Evolutionary conservation across 2,329 filamentous ascomycete genomes (phyloP).

Genomic region (Aureobasidium sp.): DNA sequence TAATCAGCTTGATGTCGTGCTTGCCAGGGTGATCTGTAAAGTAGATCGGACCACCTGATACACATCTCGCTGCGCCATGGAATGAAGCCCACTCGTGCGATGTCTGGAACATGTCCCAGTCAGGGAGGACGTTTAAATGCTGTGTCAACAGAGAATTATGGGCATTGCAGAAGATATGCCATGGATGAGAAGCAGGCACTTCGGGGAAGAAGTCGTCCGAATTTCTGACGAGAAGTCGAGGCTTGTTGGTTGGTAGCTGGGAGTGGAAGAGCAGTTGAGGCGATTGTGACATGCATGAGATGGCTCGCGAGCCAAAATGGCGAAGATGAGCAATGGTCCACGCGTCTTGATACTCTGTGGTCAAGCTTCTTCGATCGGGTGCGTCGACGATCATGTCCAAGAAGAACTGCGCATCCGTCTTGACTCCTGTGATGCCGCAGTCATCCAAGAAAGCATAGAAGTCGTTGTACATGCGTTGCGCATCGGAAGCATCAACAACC

Average conservation of each 20-base stretch:
- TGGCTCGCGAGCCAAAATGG: conserved; percentile 69
- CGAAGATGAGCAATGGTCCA: conserved; percentile 74
- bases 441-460: conserved; percentile 77
- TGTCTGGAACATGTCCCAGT: conserved; percentile 73
- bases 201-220: conserved; percentile 90
- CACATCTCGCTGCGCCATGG: conserved; percentile 81
- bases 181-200: conserved; percentile 71
- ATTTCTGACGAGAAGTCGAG: conserved; percentile 70
- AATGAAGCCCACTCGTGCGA: conserved; percentile 65
- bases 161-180: conserved; percentile 93
- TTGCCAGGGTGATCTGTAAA: conserved; percentile 85
- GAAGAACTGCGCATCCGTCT: conserved; percentile 89
- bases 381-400: conserved; percentile 68
- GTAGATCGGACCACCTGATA: conserved; percentile 88
- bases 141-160: conserved; percentile 79
- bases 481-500: conserved; percentile 67
- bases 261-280: conserved; percentile 82
- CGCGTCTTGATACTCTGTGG: conserved; percentile 71
- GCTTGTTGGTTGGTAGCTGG: conserved; percentile 69
- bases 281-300: conserved; percentile 91
- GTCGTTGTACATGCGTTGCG: conserved; percentile 73
- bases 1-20: conserved; percentile 68
- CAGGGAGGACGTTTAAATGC: conserved; percentile 78
- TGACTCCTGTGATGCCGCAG: conserved; percentile 76
- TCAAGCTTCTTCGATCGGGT: conserved; percentile 62